Evolutionary conservation across 805 yeast genomes (phyloP).

Genomic region (Yamadazyma insecticola): DNA sequence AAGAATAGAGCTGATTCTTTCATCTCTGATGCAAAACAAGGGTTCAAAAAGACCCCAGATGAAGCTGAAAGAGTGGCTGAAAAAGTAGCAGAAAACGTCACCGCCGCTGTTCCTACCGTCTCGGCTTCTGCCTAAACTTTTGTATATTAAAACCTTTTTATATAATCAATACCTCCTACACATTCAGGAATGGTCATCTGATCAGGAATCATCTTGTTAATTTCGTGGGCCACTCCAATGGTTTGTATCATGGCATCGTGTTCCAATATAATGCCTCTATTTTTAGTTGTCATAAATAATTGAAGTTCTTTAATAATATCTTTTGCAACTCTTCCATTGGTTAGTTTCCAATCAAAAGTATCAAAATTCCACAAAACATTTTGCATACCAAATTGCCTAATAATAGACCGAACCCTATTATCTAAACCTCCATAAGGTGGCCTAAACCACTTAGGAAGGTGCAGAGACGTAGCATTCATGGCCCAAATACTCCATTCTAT

Average conservation of each 20-base stretch:
- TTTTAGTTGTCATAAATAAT: slow-evolving; percentile 37
- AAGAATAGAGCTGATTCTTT: slow-evolving; percentile 28
- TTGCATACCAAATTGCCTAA: slow-evolving; percentile 81
- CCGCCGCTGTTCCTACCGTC: slow-evolving; percentile 12
- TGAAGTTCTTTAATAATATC: slow-evolving; percentile 54
- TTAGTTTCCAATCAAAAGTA: slow-evolving; percentile 83
- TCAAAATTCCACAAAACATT: slow-evolving; percentile 90
- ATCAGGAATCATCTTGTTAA: slow-evolving; percentile 49
- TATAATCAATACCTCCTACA: slow-evolving; percentile 62
- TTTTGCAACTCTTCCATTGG: slow-evolving; percentile 40
- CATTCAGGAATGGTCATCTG: slow-evolving; percentile 81
- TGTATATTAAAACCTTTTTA: slow-evolving; percentile 28
- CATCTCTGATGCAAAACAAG: slow-evolving; percentile 10
- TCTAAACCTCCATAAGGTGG: slow-evolving; percentile 98
- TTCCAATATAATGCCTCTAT: slow-evolving; percentile 71
- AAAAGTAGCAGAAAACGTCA: slow-evolving; percentile 4
- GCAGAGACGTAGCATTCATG: slow-evolving; percentile 88
- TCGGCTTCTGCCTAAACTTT: slow-evolving; percentile 19
- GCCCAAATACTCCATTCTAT: slow-evolving; percentile 97
- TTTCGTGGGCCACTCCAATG: slow-evolving; percentile 62
- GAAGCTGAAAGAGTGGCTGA: too few species aligned
- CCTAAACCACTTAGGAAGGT: slow-evolving; percentile 87
- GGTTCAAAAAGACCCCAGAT: too few species aligned
- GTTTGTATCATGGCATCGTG: slow-evolving; percentile 74
- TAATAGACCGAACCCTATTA: slow-evolving; percentile 74